phyloP scores from a whole-genome alignment of 2,329 filamentous ascomycete genomes.

The Neofusicoccum cordaticola region DNA sequence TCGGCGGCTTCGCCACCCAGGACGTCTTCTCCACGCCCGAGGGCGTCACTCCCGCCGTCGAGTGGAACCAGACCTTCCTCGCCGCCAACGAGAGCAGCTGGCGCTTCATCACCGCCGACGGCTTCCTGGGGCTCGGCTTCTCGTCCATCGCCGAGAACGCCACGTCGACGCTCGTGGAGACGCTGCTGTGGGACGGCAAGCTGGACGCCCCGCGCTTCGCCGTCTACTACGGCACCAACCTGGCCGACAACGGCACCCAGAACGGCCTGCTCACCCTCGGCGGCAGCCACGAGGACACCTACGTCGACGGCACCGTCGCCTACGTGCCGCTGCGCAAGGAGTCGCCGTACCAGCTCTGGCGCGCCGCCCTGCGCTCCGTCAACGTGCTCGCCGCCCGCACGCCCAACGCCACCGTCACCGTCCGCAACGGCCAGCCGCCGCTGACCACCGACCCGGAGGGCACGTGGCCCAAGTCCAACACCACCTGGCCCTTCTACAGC shows the following conservation, averaged over 20 bases:
- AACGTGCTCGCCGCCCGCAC: slow-evolving; percentile 18
- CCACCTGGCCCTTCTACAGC: slow-evolving; percentile 16
- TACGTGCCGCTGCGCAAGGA: slow-evolving; percentile 21
- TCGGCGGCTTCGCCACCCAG: slow-evolving; percentile 18
- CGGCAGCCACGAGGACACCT: slow-evolving; percentile 50
- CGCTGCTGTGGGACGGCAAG: slow-evolving; percentile 21
- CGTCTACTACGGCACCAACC: slow-evolving; percentile 23
- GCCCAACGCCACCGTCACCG: slow-evolving; percentile 17
- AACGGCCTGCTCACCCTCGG: slow-evolving; percentile 24
- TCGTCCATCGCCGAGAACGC: slow-evolving; percentile 22
- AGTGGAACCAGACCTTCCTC: slow-evolving; percentile 26
- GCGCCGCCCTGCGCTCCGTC: slow-evolving; percentile 20
- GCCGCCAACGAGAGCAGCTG: slow-evolving; percentile 21
- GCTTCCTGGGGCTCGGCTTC: slow-evolving; percentile 24
- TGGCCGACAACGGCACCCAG: slow-evolving; percentile 13
- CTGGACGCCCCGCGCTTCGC: slow-evolving; percentile 21
- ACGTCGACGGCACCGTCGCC: slow-evolving; percentile 62
- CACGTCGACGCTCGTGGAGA: slow-evolving; percentile 22
- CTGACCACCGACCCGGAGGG: slow-evolving; percentile 5
- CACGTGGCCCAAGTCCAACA: slow-evolving; percentile 16
- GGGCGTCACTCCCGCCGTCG: not conserved
- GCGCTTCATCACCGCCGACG: slow-evolving; percentile 24
- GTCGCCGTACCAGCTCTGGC: slow-evolving; percentile 22
- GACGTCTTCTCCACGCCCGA: slow-evolving; percentile 20
- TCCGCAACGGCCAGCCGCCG: slow-evolving; percentile 15